Conservation (phyloP, 345 rosid species). For the Salix suchowensis region DNA sequence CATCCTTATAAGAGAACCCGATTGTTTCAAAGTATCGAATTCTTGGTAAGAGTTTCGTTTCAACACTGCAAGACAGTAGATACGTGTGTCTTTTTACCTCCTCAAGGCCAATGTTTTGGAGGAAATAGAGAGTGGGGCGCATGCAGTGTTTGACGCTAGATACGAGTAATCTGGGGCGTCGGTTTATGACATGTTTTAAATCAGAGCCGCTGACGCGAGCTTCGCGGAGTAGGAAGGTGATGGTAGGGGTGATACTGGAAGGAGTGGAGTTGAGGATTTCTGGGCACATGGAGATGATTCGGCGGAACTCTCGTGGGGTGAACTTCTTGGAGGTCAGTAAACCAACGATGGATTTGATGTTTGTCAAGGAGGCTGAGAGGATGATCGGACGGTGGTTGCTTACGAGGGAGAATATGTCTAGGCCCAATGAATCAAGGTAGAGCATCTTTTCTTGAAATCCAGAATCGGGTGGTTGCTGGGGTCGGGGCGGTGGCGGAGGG, state of each 20-base stretch:
- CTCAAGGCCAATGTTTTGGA: slow-evolving; percentile 64
- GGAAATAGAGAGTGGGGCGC: slow-evolving; percentile 76
- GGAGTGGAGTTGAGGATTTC: slow-evolving; percentile 46
- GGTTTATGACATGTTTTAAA: slow-evolving; percentile 51
- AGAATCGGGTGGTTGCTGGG: slow-evolving; percentile 18
- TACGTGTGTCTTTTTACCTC: slow-evolving; percentile 62
- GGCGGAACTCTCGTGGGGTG: slow-evolving; percentile 52
- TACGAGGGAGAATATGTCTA: slow-evolving; percentile 58
- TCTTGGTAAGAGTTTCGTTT: slow-evolving; percentile 59
- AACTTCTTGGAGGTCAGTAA: slow-evolving; percentile 53
- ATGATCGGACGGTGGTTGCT: slow-evolving; percentile 51
- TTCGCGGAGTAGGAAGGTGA: slow-evolving; percentile 93
- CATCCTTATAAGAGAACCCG: slow-evolving; percentile 56
- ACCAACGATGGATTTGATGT: slow-evolving; percentile 59
- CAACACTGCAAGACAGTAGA: slow-evolving; percentile 80
- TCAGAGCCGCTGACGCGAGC: slow-evolving; percentile 50
- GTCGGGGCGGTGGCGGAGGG: slow-evolving; percentile 14
- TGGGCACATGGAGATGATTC: slow-evolving; percentile 75
- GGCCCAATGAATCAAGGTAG: slow-evolving; percentile 74
- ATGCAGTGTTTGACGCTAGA: slow-evolving; percentile 56
- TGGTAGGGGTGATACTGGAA: slow-evolving; percentile 45
- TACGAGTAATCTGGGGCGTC: slow-evolving; percentile 78
- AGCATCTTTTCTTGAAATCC: slow-evolving; percentile 65
- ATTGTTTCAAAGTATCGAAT: slow-evolving; percentile 57
- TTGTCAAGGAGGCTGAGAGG: slow-evolving; percentile 41